phyloP scores from a whole-genome alignment of 2,329 filamentous ascomycete genomes.

The Ophiostoma australiae region DNA sequence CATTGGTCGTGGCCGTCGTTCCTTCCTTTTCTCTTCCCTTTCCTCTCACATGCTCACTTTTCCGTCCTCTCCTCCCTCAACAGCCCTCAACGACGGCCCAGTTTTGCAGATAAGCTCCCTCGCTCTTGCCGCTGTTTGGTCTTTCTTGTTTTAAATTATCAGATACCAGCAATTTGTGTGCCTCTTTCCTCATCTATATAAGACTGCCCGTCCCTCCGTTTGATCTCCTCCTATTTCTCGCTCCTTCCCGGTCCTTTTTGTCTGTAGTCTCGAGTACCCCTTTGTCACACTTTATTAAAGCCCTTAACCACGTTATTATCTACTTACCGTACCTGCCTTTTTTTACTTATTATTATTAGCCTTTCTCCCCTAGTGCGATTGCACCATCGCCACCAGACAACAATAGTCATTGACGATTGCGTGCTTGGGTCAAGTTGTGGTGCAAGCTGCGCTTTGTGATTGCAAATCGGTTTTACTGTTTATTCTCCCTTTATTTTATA shows the following conservation, averaged over 20 bases:
- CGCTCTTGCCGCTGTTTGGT: not conserved
- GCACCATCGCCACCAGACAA: slow-evolving; percentile 21
- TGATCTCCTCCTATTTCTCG: not conserved
- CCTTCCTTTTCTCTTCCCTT: not conserved
- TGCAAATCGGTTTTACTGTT: slow-evolving; percentile 14
- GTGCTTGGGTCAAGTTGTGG: slow-evolving; percentile 22
- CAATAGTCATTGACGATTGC: slow-evolving; percentile 20
- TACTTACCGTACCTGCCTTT: not conserved
- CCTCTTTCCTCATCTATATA: not conserved
- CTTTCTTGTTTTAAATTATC: not conserved
- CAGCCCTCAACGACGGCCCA: not conserved
- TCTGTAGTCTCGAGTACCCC: not conserved
- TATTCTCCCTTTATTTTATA: not conserved
- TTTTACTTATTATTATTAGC: too few relatives aligned
- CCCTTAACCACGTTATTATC: not conserved
- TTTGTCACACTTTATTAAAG: not conserved
- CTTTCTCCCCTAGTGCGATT: slow-evolving; percentile 20
- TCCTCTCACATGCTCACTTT: slow-evolving; percentile 5
- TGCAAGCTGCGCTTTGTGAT: slow-evolving; percentile 21
- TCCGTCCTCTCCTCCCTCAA: not conserved
- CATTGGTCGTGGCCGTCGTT: not conserved
- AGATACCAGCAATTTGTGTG: not conserved
- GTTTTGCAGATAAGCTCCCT: not conserved
- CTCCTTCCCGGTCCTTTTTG: not conserved
- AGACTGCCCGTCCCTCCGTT: not conserved